phyloP scores from a whole-genome alignment of 129 eudicot genomes.

The Flaveria robusta region DNA sequence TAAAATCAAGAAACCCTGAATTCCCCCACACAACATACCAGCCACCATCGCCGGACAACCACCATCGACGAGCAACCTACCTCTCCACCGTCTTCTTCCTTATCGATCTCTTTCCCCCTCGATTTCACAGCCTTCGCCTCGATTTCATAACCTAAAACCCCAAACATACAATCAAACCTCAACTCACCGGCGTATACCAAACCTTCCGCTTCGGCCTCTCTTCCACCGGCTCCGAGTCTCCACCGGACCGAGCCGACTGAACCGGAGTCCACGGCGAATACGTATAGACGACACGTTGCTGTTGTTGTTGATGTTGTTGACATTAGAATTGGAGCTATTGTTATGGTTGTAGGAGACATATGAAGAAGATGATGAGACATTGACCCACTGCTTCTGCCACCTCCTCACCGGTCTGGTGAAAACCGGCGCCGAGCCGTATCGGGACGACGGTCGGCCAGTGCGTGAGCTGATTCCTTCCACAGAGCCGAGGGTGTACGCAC shows the following conservation, averaged over 20 bases:
- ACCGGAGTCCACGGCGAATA: slow-evolving; percentile 62
- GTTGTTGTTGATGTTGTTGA: not conserved
- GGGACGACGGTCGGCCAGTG: slow-evolving; percentile 62
- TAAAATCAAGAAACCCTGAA: no score
- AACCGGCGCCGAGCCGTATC: slow-evolving; percentile 61
- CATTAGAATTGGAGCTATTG: slow-evolving; percentile 26
- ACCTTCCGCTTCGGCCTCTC: slow-evolving; percentile 52
- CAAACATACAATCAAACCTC: slow-evolving; percentile 19
- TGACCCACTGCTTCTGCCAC: slow-evolving; percentile 86
- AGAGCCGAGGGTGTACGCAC: not conserved
- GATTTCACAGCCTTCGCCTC: no score
- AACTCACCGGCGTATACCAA: slow-evolving; percentile 59
- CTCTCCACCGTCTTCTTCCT: no score
- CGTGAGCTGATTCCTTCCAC: slow-evolving; percentile 71
- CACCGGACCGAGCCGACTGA: slow-evolving; percentile 24
- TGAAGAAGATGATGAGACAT: slow-evolving; percentile 39
- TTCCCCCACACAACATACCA: no score
- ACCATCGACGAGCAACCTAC: no score
- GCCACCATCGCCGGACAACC: no score
- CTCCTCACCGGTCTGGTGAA: slow-evolving; percentile 71
- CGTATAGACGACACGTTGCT: slow-evolving; percentile 38
- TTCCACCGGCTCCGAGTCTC: slow-evolving; percentile 27
- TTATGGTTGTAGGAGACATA: slow-evolving; percentile 16
- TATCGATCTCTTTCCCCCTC: no score
- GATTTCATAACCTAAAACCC: no score